Base-by-base conservation (phyloP, 1,284 basidiomycete genomes). In the Papiliotrema laurentii region DNA sequence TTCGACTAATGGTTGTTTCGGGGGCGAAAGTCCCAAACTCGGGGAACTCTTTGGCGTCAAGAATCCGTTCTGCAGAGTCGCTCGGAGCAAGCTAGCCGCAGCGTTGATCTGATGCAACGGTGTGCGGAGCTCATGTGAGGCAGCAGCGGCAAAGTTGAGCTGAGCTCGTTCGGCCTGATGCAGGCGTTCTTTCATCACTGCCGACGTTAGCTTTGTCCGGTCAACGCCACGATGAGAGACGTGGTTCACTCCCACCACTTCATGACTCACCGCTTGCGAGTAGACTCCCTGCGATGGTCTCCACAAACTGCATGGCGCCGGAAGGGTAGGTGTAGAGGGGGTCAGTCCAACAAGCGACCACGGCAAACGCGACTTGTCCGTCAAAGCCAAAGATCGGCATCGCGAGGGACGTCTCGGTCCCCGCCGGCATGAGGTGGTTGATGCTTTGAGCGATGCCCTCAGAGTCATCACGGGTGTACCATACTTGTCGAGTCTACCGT, bases 351-450 rank as follows among this genome's bases (percentile, higher is more conserved):
- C 65, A 69, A 0, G 61, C 66, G 2, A 68, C 66, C 18, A 71
- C 56, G 9, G 64, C 61, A 50, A 71, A 71, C 13, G 66, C 53
- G 18, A 63, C 63, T 43, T 69, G 66, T 14, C 68, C 68, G 37
- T 68, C 63, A 40, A 68, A 71, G 3, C 63, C 68, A 50, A 68
- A 71, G 19, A 71, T 55, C 1, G 68, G 68, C 62, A 71, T 61
- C 7, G 66, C 68, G 54, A 67, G 28, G 34, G 51, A 55, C 14
- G 64, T 59, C 45, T 67, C 64, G 6, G 64, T 67, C 9, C 64
- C 64, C 1, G 56, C 55, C 2, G 64, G 64, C 64, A 67, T 67
- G 11, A 67, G 51, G 19, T 65, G 64, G 2, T 53, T 65, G 41
- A 67, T 67, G 34, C 54, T 58, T 26, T 59, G 54, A 21, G 64